These are phyloP conservation scores for Phialophora chinensis DNA, from an alignment of 2,329 filamentous ascomycete genomes.

Conservation along the genomic window DNA sequence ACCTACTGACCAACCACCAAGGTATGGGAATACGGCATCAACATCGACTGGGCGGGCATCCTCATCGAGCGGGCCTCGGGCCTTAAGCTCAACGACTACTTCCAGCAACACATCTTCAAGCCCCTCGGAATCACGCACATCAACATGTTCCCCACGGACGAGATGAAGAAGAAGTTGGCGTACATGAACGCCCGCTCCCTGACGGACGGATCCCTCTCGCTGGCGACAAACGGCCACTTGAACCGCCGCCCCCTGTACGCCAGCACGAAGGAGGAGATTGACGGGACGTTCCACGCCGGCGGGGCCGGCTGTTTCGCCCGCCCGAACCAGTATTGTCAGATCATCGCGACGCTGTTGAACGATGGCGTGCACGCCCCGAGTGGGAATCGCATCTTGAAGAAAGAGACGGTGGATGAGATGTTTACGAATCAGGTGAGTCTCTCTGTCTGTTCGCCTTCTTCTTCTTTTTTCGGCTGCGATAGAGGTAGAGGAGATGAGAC, in stretches of 20 bases:
- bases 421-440: slow-evolving; percentile 63
- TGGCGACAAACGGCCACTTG: slow-evolving; percentile 56
- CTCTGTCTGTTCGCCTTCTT: slow-evolving; percentile 20
- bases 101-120: slow-evolving; percentile 56
- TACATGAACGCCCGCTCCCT: slow-evolving; percentile 61
- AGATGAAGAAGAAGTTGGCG: slow-evolving; percentile 62
- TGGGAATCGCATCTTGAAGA: slow-evolving; percentile 59
- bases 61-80: slow-evolving; percentile 55
- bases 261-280: slow-evolving; percentile 53
- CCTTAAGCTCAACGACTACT: slow-evolving; percentile 55
- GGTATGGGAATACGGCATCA: slow-evolving; percentile 65
- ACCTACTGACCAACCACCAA: neutral
- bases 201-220: slow-evolving; percentile 49
- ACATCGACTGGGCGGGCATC: slow-evolving; percentile 62
- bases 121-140: slow-evolving; percentile 59
- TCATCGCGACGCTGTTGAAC: slow-evolving; percentile 66
- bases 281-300: slow-evolving; percentile 63
- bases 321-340: slow-evolving; percentile 66
- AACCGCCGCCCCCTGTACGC: slow-evolving; percentile 54
- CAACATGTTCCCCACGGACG: slow-evolving; percentile 61
- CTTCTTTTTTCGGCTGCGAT: neutral
- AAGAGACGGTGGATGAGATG: slow-evolving; percentile 67
- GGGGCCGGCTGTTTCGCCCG: slow-evolving; percentile 67
- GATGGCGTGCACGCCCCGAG: slow-evolving; percentile 66
- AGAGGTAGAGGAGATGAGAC: neutral